Evolutionary conservation across 345 rosid genomes (phyloP).

Genomic region (Lumnitzera racemosa): DNA sequence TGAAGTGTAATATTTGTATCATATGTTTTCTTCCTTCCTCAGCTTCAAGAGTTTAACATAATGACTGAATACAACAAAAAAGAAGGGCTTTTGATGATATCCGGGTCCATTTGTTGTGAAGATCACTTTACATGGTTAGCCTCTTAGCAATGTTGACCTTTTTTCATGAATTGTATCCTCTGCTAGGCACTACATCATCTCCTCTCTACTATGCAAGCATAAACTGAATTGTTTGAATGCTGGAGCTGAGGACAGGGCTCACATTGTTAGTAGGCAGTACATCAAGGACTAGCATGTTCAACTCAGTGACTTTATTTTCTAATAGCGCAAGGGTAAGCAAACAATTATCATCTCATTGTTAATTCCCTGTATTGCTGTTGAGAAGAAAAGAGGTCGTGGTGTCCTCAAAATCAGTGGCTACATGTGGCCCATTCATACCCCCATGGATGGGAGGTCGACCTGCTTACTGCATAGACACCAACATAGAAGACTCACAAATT

Average conservation of each 20-base stretch:
- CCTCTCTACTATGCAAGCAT: slow-evolving; percentile 35
- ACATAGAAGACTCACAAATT: no score
- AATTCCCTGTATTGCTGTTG: no score
- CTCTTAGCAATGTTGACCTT: not conserved
- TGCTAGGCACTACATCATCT: not conserved
- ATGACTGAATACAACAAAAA: slow-evolving; percentile 34
- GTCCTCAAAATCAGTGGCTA: no score
- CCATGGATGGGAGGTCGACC: no score
- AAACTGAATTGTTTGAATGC: slow-evolving; percentile 55
- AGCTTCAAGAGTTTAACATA: no score
- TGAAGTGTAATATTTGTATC: no score
- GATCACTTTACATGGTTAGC: slow-evolving; percentile 65
- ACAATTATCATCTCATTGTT: no score
- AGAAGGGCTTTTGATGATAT: slow-evolving; percentile 43
- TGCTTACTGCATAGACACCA: no score
- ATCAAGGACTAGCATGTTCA: slow-evolving; percentile 21
- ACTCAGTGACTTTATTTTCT: slow-evolving; percentile 60
- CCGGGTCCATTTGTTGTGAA: slow-evolving; percentile 64
- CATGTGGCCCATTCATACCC: no score
- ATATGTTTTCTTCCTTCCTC: no score
- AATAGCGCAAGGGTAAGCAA: slow-evolving; percentile 2
- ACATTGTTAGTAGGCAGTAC: slow-evolving; percentile 20
- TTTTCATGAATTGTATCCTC: not conserved
- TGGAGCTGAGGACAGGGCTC: slow-evolving; percentile 37
- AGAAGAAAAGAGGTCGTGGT: no score